Evolutionary conservation across 164 flowering plant genomes (phyloP).

Genomic region (Taxillus chinensis): DNA sequence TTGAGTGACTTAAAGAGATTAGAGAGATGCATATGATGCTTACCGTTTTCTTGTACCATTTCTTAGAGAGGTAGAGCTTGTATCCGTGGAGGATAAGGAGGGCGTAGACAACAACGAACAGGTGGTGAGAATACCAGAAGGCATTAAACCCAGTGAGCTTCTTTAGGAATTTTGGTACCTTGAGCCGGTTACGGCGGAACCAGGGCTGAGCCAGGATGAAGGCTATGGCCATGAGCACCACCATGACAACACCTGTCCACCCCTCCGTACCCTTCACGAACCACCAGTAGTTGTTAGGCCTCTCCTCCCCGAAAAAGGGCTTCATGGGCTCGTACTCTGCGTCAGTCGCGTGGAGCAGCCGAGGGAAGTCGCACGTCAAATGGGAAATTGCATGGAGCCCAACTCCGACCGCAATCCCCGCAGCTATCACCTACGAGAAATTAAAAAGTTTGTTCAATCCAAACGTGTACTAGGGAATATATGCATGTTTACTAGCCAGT

Average conservation of each 20-base stretch:
- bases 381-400: conserved; percentile 51
- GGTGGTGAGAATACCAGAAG: conserved; percentile 83
- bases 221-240: conserved; percentile 62
- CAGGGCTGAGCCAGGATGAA: conserved; percentile 56
- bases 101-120: conserved; percentile 55
- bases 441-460: conserved; percentile 15
- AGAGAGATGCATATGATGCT: conserved; percentile 6
- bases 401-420: conserved; percentile 50
- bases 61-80: conserved; percentile 47
- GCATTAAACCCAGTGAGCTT: conserved; percentile 73
- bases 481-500: no score
- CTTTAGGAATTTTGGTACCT: conserved; percentile 41
- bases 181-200: conserved; percentile 47
- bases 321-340: conserved; percentile 47
- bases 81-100: conserved; percentile 53
- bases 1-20: no score
- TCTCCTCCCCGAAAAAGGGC: conserved; percentile 33
- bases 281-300: conserved; percentile 58
- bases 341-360: conserved; percentile 45
- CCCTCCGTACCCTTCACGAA: conserved; percentile 66
- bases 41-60: conserved; percentile 75
- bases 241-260: conserved; percentile 62
- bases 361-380: conserved; percentile 68
- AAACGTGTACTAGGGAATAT: no score
- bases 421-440: conserved; percentile 76